Conservation (phyloP, 805 yeast genomes). For the Lachancea sp. region DNA sequence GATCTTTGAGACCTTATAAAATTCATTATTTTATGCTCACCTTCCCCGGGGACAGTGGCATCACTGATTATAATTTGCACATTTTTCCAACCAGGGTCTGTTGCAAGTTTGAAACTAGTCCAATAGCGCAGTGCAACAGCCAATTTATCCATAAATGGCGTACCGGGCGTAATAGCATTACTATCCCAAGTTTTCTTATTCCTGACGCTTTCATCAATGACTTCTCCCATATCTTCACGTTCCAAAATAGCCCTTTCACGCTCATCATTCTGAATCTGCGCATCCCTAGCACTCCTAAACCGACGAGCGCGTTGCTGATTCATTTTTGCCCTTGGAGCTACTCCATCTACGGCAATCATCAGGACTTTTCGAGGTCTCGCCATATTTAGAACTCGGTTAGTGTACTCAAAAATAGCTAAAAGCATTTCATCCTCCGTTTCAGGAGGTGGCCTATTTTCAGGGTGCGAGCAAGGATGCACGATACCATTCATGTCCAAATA, state of each 20-base stretch:
- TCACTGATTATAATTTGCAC: constrained; percentile 88
- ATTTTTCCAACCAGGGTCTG: constrained; percentile 90
- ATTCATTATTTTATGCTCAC: constrained; percentile 97
- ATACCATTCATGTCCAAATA: constrained; percentile 98
- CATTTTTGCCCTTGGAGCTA: constrained; percentile 97
- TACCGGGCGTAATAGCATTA: constrained; percentile 96
- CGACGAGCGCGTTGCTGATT: constrained; percentile 94
- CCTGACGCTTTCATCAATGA: constrained; percentile 68
- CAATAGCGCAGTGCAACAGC: constrained; percentile 82
- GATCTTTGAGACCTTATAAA: constrained; percentile 86
- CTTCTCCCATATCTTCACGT: constrained; percentile 43
- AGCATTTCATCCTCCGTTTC: constrained; percentile 96
- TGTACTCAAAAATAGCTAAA: constrained; percentile 84
- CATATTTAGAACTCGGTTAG: constrained; percentile 85
- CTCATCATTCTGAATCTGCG: constrained; percentile 68
- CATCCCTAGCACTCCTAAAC: constrained; percentile 87
- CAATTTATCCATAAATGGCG: constrained; percentile 91
- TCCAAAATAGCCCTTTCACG: constrained; percentile 41
- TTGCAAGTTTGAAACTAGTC: constrained; percentile 81
- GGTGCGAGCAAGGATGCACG: constrained; percentile 98
- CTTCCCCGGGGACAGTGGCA: constrained; percentile 98
- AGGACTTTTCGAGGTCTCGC: constrained; percentile 91
- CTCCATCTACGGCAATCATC: constrained; percentile 97
- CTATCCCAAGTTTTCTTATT: constrained; percentile 86
- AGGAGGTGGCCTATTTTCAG: constrained; percentile 94